Percentiles rank a stretch among this genome's conserved stretches.
Evolutionary conservation across 2,329 filamentous ascomycete genomes (phyloP).

Genomic region (Triangularia setosa): DNA sequence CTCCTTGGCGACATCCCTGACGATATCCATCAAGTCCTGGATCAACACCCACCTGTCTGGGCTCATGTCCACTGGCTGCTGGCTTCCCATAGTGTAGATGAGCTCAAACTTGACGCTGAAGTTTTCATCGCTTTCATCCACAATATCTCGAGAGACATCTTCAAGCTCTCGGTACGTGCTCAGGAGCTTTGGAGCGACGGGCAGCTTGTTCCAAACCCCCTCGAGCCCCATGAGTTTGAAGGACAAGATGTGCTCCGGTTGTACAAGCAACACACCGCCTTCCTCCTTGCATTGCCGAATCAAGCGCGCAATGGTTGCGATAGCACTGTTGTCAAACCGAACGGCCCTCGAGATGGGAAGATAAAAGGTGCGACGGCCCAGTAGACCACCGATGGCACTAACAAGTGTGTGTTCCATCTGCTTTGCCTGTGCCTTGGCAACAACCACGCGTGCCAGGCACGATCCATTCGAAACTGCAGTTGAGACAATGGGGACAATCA

Average conservation of each 20-base stretch:
- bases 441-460: constrained; percentile 49
- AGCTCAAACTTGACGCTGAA: constrained; percentile 52
- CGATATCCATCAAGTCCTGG: constrained; percentile 47
- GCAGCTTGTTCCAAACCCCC: constrained; percentile 39
- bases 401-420: constrained; percentile 46
- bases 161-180: constrained; percentile 48
- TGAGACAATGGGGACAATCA: constrained; percentile 51
- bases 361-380: constrained; percentile 51
- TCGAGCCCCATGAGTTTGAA: constrained; percentile 61
- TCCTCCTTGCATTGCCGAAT: constrained; percentile 37
- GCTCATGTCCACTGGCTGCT: constrained; percentile 48
- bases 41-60: constrained; percentile 54
- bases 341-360: constrained; percentile 54
- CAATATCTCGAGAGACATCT: constrained; percentile 50
- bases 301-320: constrained; percentile 37
- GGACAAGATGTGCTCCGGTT: constrained; percentile 63
- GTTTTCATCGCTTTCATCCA: constrained; percentile 61
- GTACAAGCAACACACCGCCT: constrained; percentile 53
- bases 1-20: constrained; percentile 32
- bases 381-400: constrained; percentile 48
- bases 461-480: constrained; percentile 42
- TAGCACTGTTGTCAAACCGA: constrained; percentile 31
- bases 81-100: constrained; percentile 52
- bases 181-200: constrained; percentile 46
- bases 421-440: constrained; percentile 56